Conservation (phyloP, 2,329 filamentous ascomycete species). For the Claviceps fusiformis region DNA sequence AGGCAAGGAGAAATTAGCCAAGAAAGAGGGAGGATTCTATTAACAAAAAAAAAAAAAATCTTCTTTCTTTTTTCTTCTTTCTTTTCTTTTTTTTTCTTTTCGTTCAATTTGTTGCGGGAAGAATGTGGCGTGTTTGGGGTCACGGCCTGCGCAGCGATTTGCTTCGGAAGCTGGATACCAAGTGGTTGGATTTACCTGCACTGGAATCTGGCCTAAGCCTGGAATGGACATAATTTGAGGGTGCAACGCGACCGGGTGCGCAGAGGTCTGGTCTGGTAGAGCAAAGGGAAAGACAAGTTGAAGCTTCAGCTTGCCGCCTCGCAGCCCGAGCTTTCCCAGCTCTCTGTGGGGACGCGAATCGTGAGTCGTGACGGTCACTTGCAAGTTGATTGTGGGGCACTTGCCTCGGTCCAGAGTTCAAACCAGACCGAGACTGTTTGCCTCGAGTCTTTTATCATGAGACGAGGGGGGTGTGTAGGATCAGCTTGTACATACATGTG, state of each 20-base stretch:
- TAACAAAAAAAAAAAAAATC: no score
- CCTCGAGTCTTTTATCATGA: no score
- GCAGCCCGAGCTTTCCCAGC: neutral
- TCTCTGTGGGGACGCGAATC: neutral
- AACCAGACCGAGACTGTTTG: no score
- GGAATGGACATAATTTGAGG: conserved; percentile 52
- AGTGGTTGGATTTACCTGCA: conserved; percentile 28
- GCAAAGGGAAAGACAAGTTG: neutral
- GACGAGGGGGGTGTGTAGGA: no score
- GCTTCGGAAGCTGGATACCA: neutral
- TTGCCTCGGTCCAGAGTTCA: neutral
- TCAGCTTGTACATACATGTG: no score
- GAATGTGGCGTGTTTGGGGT: neutral
- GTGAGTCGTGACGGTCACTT: neutral
- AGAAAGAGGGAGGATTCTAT: neutral
- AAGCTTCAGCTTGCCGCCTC: neutral
- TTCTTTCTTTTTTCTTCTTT: neutral
- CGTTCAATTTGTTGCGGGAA: neutral
- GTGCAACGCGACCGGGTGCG: conserved; percentile 13
- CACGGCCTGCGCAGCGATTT: neutral
- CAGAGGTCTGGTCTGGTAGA: no score
- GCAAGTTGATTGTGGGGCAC: neutral
- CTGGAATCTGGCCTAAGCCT: conserved; percentile 54
- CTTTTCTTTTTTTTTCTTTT: neutral
- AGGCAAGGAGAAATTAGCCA: neutral